Evolutionary conservation across 805 yeast species (phyloP), one percentile per base, ranked within the genome.

Genomic region (Suhomyces sp.): DNA sequence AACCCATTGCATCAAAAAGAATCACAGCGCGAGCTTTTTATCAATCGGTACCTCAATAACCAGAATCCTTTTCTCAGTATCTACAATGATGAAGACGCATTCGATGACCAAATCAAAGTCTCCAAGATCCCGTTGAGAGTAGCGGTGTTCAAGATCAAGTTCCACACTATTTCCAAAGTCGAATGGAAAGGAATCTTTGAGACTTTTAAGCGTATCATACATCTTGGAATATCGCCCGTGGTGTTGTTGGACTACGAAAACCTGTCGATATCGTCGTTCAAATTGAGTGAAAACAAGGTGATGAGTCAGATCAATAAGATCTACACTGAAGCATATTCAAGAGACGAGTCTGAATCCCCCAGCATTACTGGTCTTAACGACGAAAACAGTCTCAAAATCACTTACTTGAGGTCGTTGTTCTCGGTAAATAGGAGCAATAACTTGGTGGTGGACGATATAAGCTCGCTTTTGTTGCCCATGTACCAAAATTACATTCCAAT

Each of bases 151-250:
- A 80, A 81, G 59, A 71, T 86, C 42, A 70, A 81, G 24, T 64
- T 78, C 41, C 64, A 67, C 5, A 57, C 66, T 2, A 66, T 82
- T 23, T 49, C 69, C 6, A 53, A 53, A 2, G 62, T 65, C 2
- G 64, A 66, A 4, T 64, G 82, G 63, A 56, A 56, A 17, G 83
- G 84, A 0, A 78, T 87, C 13, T 82, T 84, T 3, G 75, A 77
- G 38, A 85, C 90, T 0, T 67, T 87, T 48, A 70, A 76, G 29
- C 71, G 86, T 50, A 71, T 87, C 63, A 70, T 76, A 12, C 76
- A 78, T 49, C 68, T 88, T 13, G 97, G 97, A 0, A 82, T 88
- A 1, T 81, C 87, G 12, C 96, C 97, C 0, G 70, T 91, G 0
- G 76, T 90, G 35, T 71, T 90, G 1, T 31, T 54, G 36, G 60